Base-by-base conservation (phyloP, 768 basidiomycete genomes). In the Hirschioporus abietinus region DNA sequence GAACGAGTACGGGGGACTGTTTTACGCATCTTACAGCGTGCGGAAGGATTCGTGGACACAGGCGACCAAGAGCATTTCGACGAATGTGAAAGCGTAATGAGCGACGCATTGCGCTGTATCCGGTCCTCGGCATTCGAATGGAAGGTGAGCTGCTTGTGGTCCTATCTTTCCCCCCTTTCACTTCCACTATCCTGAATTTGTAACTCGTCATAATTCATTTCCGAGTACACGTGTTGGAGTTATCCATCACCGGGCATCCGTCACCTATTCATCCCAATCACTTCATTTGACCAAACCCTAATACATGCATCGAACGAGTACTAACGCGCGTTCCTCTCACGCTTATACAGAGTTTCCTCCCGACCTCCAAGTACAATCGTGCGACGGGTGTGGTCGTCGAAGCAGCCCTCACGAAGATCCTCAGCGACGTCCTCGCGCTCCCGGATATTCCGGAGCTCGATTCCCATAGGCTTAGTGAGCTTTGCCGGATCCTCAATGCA, bases 361-460 rank as follows among this genome's bases (percentile, higher is more conserved):
- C 86, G n/a, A 87, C 86, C 72, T 85, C 82, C 72, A 89, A 87
- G 72, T 91, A 91, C 72, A 88, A 93, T 69, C 78, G 81, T 20
- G 88, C 88, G 0, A 76, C 93, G 18, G 96, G 95, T 12, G 76
- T 82, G 27, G 76, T 95, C 15, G 84, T 89, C 6, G 88, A 96
- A 63, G 81, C 84, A 7, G 86, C 86, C 7, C 79, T 96, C 26
- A 82, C 81, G 7, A 82, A 86, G 23, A 83, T 96, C 24, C 80
- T 94, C 17, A 82, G 82, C 42, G 89, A 93, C 71, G 82, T 97
- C 23, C 79, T 96, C 36, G 85, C 85, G 0, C 78, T 97, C 60
- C 81, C 85, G 6, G 96, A 98, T 75, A 97, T 98, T 68, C 88
- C 95, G 0, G 94, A 92, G 70, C 79, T 88, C 9, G 96, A 97